Evolutionary conservation across 2,329 filamentous ascomycete species (phyloP), one percentile per base, ranked within the genome.

Genomic region (Sporothrix brunneoviolacea): DNA sequence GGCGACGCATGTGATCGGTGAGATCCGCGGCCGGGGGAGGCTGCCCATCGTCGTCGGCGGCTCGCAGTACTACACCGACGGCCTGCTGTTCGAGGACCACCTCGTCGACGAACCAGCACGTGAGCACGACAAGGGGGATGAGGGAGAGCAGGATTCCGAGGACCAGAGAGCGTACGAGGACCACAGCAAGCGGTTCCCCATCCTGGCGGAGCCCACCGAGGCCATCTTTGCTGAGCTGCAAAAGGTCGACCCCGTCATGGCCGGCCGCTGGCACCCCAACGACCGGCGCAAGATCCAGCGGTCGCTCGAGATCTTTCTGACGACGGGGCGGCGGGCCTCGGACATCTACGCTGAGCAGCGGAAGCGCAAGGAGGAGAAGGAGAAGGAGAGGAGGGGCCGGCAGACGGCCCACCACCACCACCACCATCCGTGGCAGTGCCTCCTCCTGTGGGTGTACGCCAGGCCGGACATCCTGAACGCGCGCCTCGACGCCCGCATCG

Each of bases 41-140:
- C 67, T 96, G 12, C 93, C 93, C 0, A 90, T 98, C 24, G 70
- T 98, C 1, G 93, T 97, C 1, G 93, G 93, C 22, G 93, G 93
- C 8, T 95, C 91, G 10, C 89, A 95, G 61, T 98, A 97, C 69
- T 98, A 98, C 63, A 86, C 88, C 0, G 90, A 96, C 61, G 83
- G 88, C 1, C 74, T 98, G 15, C 74, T 98, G 3, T 95, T 97
- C 64, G 79, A 86, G 30, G 82, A 91, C 57, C 76, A 77, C 15
- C 66, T 91, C 7, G 73, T 87, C 1, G 71, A 70, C 10, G 66
- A 70, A 1, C 13, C 37, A 9, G 38, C 1, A 8, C 13, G 15
- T 50, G 22, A 18, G 38, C 15, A 33, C 35, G 66, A 68, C 30
- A 63, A 58, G 3, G 47, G 6, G 10, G 41, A 3, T 10, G 37